Conservation (phyloP, 176 grass and related monocot species). For the Pontederia crassipes region DNA sequence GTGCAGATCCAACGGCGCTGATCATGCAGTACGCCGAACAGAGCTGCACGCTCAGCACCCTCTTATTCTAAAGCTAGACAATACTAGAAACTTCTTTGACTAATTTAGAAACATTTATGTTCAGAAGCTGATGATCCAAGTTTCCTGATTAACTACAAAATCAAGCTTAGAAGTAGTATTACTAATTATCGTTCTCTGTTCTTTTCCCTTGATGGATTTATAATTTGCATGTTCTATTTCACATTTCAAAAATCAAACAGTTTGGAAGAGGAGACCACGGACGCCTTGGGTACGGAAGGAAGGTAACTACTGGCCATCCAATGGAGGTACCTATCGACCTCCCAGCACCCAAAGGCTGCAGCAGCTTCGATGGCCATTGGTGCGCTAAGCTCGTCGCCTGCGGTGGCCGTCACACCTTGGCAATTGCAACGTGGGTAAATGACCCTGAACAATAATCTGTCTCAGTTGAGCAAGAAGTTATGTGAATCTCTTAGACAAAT, state of each 20-base stretch:
- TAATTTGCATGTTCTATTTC: not conserved
- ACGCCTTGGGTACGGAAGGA: constrained; percentile 67
- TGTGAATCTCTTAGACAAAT: too few relatives aligned
- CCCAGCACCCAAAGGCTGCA: constrained; percentile 32
- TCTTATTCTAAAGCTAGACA: too few relatives aligned
- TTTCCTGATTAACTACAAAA: too few relatives aligned
- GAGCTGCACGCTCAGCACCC: too few relatives aligned
- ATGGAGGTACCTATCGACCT: constrained; percentile 63
- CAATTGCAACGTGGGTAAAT: constrained; percentile 63
- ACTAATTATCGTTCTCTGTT: not conserved
- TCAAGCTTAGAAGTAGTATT: not conserved
- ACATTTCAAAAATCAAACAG: constrained; percentile 20
- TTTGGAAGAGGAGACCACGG: constrained; percentile 97
- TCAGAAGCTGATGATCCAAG: too few relatives aligned
- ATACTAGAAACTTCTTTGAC: too few relatives aligned
- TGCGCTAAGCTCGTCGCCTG: constrained; percentile 74
- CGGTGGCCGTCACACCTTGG: constrained; percentile 86
- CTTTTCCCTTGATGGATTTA: not conserved
- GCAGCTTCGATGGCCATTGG: constrained; percentile 36
- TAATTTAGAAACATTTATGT: too few relatives aligned
- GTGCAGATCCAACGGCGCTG: too few relatives aligned
- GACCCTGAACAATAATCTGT: constrained; percentile 1
- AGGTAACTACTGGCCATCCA: constrained; percentile 78
- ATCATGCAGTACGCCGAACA: too few relatives aligned
- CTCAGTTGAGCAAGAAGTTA: not conserved